Conservation (phyloP, 2,329 filamentous ascomycete species). For the Penicillium sp. region DNA sequence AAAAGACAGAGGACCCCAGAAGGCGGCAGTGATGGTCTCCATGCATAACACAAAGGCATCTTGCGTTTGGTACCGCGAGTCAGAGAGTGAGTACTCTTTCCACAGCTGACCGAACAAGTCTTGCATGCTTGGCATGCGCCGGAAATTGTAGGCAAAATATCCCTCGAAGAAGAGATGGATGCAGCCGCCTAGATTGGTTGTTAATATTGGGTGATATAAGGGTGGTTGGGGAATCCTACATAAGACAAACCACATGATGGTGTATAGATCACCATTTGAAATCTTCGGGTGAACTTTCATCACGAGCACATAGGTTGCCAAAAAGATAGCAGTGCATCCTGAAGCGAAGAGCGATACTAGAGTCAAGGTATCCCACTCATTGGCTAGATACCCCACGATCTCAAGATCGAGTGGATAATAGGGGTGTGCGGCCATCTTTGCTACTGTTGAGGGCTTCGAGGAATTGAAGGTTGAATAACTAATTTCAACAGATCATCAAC, state of each 20-base stretch:
- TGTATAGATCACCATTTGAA: slow-evolving; percentile 1
- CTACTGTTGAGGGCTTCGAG: not conserved
- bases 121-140: slow-evolving; percentile 56
- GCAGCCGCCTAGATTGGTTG: not conserved
- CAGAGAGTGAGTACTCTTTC: slow-evolving; percentile 82
- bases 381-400: slow-evolving; percentile 2
- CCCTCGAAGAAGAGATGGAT: slow-evolving; percentile 71
- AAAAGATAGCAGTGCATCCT: slow-evolving; percentile 5
- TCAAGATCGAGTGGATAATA: slow-evolving; percentile 6
- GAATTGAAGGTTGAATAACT: not conserved
- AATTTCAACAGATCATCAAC: no score
- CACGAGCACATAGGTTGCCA: slow-evolving; percentile 1
- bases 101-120: slow-evolving; percentile 73
- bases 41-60: slow-evolving; percentile 79
- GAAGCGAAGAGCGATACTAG: slow-evolving; percentile 5
- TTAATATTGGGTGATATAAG: not conserved
- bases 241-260: slow-evolving; percentile 7
- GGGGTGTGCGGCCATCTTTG: slow-evolving; percentile 10
- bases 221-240: not conserved
- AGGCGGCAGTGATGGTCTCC: slow-evolving; percentile 69
- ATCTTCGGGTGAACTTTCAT: slow-evolving; percentile 7
- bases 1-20: slow-evolving; percentile 54
- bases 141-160: slow-evolving; percentile 64
- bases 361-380: slow-evolving; percentile 5
- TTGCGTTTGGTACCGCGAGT: slow-evolving; percentile 74